phyloP scores from a whole-genome alignment of 331 rosid genomes.

The Malus hybrid region DNA sequence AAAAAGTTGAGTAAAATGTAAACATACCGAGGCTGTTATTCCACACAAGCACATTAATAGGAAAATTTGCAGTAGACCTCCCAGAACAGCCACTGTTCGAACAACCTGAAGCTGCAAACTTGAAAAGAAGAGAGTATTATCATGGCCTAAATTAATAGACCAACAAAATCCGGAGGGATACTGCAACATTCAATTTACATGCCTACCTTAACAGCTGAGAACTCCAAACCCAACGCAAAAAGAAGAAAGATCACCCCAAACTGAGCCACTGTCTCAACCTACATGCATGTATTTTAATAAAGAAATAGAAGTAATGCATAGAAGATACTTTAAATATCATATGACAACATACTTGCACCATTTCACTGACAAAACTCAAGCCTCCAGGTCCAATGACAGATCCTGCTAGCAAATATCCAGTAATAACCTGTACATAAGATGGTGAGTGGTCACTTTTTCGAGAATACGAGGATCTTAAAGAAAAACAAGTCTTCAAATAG shows the following conservation, averaged over 20 bases:
- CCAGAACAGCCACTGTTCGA: slow-evolving; percentile 87
- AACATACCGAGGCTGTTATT: slow-evolving; percentile 72
- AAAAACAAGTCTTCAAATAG: neutral
- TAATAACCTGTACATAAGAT: slow-evolving; percentile 56
- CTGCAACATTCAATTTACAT: slow-evolving; percentile 11
- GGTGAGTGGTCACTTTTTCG: slow-evolving; percentile 2
- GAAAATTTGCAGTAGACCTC: slow-evolving; percentile 87
- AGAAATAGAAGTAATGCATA: slow-evolving; percentile 7
- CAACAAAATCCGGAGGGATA: slow-evolving; percentile 11
- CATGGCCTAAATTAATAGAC: slow-evolving; percentile 7
- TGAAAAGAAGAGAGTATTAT: slow-evolving; percentile 16
- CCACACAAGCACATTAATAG: slow-evolving; percentile 91
- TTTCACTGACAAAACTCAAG: slow-evolving; percentile 87
- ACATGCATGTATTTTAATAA: slow-evolving; percentile 11
- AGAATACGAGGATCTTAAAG: neutral
- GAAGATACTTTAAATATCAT: neutral
- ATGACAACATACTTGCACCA: slow-evolving; percentile 80
- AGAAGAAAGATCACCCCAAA: slow-evolving; percentile 95
- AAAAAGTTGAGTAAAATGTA: neutral
- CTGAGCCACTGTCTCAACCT: slow-evolving; percentile 99
- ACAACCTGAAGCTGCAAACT: slow-evolving; percentile 76
- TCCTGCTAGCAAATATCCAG: slow-evolving; percentile 90
- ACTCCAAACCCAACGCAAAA: slow-evolving; percentile 95
- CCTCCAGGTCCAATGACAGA: slow-evolving; percentile 93
- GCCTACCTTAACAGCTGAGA: slow-evolving; percentile 67